phyloP scores from a whole-genome alignment of 139 green algal genomes.

The Micractinium sp. region DNA sequence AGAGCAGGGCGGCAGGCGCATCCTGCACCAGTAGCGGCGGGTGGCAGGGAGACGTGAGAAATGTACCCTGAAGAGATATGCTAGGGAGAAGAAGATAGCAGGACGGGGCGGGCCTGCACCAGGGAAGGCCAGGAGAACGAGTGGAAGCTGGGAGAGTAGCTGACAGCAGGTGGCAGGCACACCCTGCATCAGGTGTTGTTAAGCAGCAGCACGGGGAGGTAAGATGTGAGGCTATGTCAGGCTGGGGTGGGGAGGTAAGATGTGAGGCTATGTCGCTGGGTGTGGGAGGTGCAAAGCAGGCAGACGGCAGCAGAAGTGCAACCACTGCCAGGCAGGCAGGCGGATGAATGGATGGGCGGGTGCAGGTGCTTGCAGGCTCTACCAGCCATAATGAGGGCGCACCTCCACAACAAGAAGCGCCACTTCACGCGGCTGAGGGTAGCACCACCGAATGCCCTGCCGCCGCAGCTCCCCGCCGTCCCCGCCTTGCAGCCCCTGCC shows the following conservation, averaged over 20 bases:
- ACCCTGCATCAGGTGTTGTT: background rate
- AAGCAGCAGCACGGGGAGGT: background rate
- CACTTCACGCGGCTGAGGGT: conserved; percentile 26
- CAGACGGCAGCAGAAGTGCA: background rate
- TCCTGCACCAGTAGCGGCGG: background rate
- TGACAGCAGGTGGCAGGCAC: background rate
- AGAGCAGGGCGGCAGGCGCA: background rate
- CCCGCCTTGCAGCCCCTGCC: background rate
- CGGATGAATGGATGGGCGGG: background rate
- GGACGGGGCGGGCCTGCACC: too few species aligned
- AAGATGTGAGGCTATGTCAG: background rate
- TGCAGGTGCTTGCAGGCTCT: background rate
- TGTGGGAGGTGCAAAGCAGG: background rate
- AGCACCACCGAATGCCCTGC: conserved; percentile 42
- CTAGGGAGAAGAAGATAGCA: too few species aligned
- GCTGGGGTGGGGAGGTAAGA: too few species aligned
- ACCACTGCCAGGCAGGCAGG: background rate
- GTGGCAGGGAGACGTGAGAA: background rate
- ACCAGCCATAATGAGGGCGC: background rate
- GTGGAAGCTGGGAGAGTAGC: background rate
- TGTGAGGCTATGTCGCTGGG: too few species aligned
- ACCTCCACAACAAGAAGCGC: conserved; percentile 21
- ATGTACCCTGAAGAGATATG: too few species aligned
- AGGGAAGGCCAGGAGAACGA: too few species aligned
- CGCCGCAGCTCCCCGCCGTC: too few species aligned